Conservation (phyloP, 768 basidiomycete species). For the Tricholoma hemisulphureum region DNA sequence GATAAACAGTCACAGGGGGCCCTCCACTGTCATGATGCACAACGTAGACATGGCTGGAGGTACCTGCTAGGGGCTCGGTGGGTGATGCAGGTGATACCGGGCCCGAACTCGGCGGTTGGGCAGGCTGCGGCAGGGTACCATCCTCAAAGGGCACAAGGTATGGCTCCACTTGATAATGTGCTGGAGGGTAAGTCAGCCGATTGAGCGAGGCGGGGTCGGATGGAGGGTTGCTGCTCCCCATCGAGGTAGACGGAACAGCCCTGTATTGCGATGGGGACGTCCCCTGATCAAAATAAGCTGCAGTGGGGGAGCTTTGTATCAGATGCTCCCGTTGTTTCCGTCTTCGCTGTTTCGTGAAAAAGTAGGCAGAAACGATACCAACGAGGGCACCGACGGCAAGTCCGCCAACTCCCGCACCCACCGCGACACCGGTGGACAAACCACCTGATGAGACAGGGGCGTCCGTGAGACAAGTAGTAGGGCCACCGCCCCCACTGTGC, state of each 20-base stretch:
- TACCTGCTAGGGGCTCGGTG: not conserved
- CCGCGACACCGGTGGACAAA: slow-evolving; percentile 19
- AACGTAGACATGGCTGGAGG: slow-evolving; percentile 45
- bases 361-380: slow-evolving; percentile 31
- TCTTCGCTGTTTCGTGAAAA: slow-evolving; percentile 30
- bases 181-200: slow-evolving; percentile 8
- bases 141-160: slow-evolving; percentile 40
- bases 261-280: slow-evolving; percentile 25
- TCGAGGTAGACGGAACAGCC: slow-evolving; percentile 27
- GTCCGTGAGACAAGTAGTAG: slow-evolving; percentile 41
- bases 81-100: not conserved
- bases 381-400: slow-evolving; percentile 35
- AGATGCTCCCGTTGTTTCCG: slow-evolving; percentile 25
- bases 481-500: slow-evolving; percentile 46
- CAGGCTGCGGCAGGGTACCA: slow-evolving; percentile 18
- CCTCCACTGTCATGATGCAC: slow-evolving; percentile 61
- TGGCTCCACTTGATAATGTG: slow-evolving; percentile 43
- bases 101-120: not conserved
- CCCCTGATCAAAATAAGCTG: slow-evolving; percentile 15
- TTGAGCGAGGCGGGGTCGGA: slow-evolving; percentile 8
- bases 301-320: slow-evolving; percentile 25
- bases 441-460: not conserved
- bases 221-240: slow-evolving; percentile 9
- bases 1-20: slow-evolving; percentile 57
- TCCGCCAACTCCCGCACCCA: slow-evolving; percentile 41